phyloP scores from a whole-genome alignment of 768 basidiomycete genomes.

The Termitomyces sp. region DNA sequence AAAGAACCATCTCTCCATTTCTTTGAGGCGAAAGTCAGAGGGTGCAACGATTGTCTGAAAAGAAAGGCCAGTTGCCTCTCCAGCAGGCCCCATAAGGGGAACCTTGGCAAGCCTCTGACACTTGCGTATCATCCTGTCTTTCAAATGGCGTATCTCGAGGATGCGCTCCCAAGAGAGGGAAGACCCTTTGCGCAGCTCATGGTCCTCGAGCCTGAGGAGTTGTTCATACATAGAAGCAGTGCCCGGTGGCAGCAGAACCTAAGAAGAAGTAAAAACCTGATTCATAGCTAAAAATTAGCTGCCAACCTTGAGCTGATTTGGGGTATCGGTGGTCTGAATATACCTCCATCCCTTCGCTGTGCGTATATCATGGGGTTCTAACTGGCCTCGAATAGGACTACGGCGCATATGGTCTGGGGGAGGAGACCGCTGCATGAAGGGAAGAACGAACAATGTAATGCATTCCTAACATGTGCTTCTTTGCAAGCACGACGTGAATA shows the following conservation, averaged over 20 bases:
- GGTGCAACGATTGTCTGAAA: slow-evolving; percentile 69
- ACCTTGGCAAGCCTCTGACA: slow-evolving; percentile 58
- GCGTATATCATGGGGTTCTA: slow-evolving; percentile 59
- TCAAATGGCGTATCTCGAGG: slow-evolving; percentile 68
- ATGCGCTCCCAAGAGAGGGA: slow-evolving; percentile 62
- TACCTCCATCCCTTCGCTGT: slow-evolving; percentile 60
- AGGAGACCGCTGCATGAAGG: slow-evolving; percentile 13
- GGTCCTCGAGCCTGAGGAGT: slow-evolving; percentile 54
- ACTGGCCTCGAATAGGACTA: slow-evolving; percentile 69
- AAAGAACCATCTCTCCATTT: slow-evolving; percentile 75
- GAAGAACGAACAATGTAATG: slow-evolving; percentile 9
- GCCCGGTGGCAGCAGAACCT: slow-evolving; percentile 66
- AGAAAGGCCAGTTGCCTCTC: slow-evolving; percentile 28
- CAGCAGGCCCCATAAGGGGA: slow-evolving; percentile 18
- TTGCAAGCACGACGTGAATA: slow-evolving; percentile 8
- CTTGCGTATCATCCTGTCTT: slow-evolving; percentile 80
- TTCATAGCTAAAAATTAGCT: neutral
- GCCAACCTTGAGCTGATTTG: slow-evolving; percentile 64
- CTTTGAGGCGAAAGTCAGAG: slow-evolving; percentile 66
- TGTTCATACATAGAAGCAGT: slow-evolving; percentile 63
- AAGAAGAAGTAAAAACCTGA: slow-evolving; percentile 2
- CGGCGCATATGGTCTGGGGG: slow-evolving; percentile 51
- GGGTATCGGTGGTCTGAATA: slow-evolving; percentile 72
- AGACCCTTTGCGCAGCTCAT: slow-evolving; percentile 54
- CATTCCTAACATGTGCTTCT: slow-evolving; percentile 9